A percentile compares a stretch with the other conserved stretches of the same genome.
These are phyloP conservation scores for Erodium texanum DNA, from an alignment of 441 rosid genomes.

Conservation along the genomic window DNA sequence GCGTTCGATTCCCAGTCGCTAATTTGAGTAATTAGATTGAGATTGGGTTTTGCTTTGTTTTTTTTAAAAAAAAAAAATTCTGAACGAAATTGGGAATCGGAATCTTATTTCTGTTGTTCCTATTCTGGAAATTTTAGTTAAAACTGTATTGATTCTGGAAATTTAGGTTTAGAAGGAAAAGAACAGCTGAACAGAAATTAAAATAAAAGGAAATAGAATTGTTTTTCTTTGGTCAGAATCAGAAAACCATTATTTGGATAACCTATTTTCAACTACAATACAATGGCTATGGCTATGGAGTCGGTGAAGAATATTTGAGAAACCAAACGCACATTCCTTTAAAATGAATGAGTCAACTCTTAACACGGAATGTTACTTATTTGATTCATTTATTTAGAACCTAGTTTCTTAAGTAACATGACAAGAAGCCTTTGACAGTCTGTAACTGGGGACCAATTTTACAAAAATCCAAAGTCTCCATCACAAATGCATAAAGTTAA, in stretches of 20 bases:
- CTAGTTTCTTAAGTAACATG: slow-evolving; percentile 19
- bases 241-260: too few species aligned
- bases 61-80: too few species aligned
- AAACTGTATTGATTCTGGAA: not conserved
- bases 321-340: slow-evolving; percentile 32
- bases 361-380: slow-evolving; percentile 19
- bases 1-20: not conserved
- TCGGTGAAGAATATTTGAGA: slow-evolving; percentile 28
- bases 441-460: slow-evolving; percentile 42
- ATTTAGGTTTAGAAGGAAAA: not conserved
- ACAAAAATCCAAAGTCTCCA: slow-evolving; percentile 34
- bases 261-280: not conserved
- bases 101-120: not conserved
- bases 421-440: slow-evolving; percentile 39
- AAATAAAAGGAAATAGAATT: not conserved
- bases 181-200: not conserved
- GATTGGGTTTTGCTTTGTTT: not conserved
- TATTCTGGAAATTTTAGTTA: not conserved
- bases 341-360: slow-evolving; percentile 8
- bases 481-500: slow-evolving; percentile 14
- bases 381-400: slow-evolving; percentile 7
- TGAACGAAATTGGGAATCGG: not conserved
- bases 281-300: not conserved
- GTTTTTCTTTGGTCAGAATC: too few species aligned
- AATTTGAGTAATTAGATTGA: not conserved